Conservation (phyloP, 1,284 basidiomycete genomes). For the Apiotrichum veenhuisii region DNA sequence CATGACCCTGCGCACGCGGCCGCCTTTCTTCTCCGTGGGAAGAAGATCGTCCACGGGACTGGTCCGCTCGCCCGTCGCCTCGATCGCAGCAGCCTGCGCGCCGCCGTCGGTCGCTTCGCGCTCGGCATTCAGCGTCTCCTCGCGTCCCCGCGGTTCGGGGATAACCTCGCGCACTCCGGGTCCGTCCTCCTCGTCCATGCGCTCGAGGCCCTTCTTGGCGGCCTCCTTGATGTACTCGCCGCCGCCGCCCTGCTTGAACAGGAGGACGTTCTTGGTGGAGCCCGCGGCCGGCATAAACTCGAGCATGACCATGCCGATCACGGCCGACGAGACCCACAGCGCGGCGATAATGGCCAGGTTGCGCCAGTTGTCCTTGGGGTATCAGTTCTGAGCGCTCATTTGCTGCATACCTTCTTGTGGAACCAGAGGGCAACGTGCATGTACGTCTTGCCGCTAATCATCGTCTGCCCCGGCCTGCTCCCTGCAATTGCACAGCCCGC, state of each 20-base stretch:
- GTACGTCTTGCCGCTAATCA: slow-evolving; percentile 64
- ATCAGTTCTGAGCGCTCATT: not conserved
- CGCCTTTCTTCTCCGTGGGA: no score
- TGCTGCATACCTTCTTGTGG: not conserved
- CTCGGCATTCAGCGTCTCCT: not conserved
- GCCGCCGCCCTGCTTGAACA: slow-evolving; percentile 35
- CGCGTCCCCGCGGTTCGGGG: not conserved
- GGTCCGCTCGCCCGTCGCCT: no score
- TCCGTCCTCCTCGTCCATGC: not conserved
- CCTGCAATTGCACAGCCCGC: slow-evolving; percentile 42
- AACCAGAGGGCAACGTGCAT: slow-evolving; percentile 55
- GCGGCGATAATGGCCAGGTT: slow-evolving; percentile 52
- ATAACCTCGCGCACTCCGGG: not conserved
- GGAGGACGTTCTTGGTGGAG: slow-evolving; percentile 32
- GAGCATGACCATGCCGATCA: slow-evolving; percentile 20
- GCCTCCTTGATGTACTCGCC: slow-evolving; percentile 8
- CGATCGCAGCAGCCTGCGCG: no score
- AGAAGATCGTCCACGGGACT: no score
- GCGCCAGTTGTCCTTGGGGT: slow-evolving; percentile 46
- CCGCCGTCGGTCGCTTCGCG: no score
- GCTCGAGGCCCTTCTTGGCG: not conserved
- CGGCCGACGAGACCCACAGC: slow-evolving; percentile 35
- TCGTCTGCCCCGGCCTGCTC: not conserved
- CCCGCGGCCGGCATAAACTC: slow-evolving; percentile 34
- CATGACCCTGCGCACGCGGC: no score